Base-by-base conservation (phyloP, 345 rosid species). In the Populus ilicifolia region DNA sequence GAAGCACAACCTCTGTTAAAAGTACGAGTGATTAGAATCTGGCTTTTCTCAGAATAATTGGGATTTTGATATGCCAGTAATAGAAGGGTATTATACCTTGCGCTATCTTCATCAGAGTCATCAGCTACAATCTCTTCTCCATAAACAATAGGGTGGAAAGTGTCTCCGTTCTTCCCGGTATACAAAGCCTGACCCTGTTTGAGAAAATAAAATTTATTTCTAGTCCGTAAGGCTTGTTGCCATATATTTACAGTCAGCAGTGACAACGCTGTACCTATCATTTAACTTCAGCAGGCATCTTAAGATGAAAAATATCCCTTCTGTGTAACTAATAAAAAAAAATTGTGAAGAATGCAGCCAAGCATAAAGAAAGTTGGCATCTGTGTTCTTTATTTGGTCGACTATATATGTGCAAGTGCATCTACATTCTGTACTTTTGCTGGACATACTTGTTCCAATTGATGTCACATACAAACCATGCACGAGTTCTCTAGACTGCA, bases 161-260 rank as follows among this genome's bases (percentile, higher is more conserved):
- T 76, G 78, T 85, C 80, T 33, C 41, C 43, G 11, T 50, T 59
- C 74, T 76, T 81, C 59, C 82, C 86, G 10, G 82, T 76, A 74
- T 87, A 83, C 70, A 87, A 76, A 70, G 84, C 87, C 80, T 82
- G 89, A 59, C 92, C 89, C 90, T 89, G 86, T 70, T 80, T 67
- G 67, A 74, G 81, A 73, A 79, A 74, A 39, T 23, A 33, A 46
- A 68, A 67, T 43, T 43, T 43, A 43, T 43, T 43, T 43, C 46
- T 43, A 43, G 46, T 43, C 52, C 67, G 52, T 14, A 16, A 46
- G 2, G 18, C 52, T 5, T 46, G 18, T 5, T 46, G 52, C 18
- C 6, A 46, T 46, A 0, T 36, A 76, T 23, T 48, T 68, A 43
- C 11, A 16, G 52, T 30, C 65, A 39, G 14, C 39, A 8, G 38